These are phyloP conservation scores for Yamagishiella unicocca DNA, from an alignment of 139 green algal genomes.

Conservation along the genomic window DNA sequence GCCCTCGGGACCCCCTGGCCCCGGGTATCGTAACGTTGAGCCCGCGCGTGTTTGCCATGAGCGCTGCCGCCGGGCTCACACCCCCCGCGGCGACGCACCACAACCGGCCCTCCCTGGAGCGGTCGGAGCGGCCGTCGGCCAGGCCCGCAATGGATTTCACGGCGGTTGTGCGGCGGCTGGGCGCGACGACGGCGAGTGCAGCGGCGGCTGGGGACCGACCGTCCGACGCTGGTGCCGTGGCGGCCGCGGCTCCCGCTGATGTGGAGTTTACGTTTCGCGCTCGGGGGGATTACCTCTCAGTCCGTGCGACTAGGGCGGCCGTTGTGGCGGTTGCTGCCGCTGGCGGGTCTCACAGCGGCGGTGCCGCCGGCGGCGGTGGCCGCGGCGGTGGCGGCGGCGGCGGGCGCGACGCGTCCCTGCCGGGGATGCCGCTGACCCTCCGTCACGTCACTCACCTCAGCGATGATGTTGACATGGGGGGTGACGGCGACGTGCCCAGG, in stretches of 20 bases:
- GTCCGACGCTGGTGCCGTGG: background rate
- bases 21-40: constrained; percentile 6
- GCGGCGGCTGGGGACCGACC: background rate
- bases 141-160: background rate
- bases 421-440: background rate
- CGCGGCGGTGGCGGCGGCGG: background rate
- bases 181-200: too few species aligned
- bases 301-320: background rate
- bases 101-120: background rate
- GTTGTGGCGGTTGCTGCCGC: background rate
- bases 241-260: background rate
- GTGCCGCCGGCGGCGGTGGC: background rate
- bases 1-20: background rate
- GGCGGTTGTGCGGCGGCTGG: background rate
- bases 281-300: constrained; percentile 8
- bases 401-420: background rate
- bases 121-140: background rate
- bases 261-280: constrained; percentile 6
- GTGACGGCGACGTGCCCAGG: background rate
- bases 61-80: background rate
- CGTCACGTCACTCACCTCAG: too few species aligned
- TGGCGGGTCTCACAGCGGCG: too few species aligned
- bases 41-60: background rate
- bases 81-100: background rate
- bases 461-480: background rate